Percentiles rank a stretch among this genome's conserved stretches.
Evolutionary conservation across 768 basidiomycete species (phyloP).

Genomic region (Cystobasidium tubakii): DNA sequence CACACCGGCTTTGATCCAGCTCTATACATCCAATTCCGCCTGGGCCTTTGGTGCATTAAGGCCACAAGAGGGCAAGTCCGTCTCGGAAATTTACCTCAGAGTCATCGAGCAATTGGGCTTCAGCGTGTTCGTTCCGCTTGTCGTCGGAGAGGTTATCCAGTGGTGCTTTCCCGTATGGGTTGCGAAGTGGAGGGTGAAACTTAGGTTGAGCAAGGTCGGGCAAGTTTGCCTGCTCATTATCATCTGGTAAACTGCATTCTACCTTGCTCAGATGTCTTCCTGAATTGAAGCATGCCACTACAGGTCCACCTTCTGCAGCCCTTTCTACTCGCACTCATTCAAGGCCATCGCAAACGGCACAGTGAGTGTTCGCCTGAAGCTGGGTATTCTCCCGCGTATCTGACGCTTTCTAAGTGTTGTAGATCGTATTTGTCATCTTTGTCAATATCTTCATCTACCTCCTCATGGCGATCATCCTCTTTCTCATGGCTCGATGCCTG

Average conservation of each 20-base stretch:
- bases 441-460: neutral
- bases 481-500: neutral
- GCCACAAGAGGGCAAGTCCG: constrained; percentile 40
- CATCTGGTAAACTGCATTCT: neutral
- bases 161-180: neutral
- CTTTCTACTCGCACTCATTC: constrained; percentile 4
- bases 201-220: constrained; percentile 7
- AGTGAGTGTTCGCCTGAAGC: neutral
- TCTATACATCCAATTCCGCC: constrained; percentile 17
- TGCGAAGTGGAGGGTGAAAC: constrained; percentile 2
- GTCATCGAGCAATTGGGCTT: constrained; percentile 47
- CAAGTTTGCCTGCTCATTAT: constrained; percentile 15
- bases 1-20: constrained; percentile 45
- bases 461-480: neutral
- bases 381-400: neutral
- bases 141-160: neutral
- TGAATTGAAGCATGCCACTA: too few relatives aligned
- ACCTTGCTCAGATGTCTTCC: too few relatives aligned
- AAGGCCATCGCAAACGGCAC: constrained; percentile 1
- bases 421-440: constrained; percentile 8
- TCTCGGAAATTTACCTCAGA: constrained; percentile 43
- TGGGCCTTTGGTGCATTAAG: constrained; percentile 42
- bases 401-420: neutral
- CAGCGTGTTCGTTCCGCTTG: constrained; percentile 47
- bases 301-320: constrained; percentile 15